Conservation (phyloP, 2,329 filamentous ascomycete genomes). For the Juglanconis juglandina region DNA sequence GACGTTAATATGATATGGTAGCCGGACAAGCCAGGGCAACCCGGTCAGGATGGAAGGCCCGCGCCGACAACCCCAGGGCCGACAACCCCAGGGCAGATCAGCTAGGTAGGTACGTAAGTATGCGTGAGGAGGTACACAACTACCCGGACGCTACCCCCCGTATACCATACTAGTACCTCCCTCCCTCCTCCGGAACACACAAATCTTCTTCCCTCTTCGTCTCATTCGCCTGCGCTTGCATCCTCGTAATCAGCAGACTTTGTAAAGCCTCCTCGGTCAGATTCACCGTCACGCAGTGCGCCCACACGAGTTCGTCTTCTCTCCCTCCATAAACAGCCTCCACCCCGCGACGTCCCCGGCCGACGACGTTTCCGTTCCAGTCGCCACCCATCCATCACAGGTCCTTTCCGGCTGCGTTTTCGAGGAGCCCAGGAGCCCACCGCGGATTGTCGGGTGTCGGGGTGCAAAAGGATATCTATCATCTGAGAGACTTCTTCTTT, state of each 20-base stretch:
- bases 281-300: conserved; percentile 6
- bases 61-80: conserved; percentile 4
- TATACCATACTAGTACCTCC: neutral
- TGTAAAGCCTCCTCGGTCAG: neutral
- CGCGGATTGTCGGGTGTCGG: no score
- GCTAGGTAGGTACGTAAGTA: no score
- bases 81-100: conserved; percentile 8
- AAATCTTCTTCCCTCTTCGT: neutral
- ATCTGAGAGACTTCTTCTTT: conserved; percentile 19
- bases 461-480: conserved; percentile 41
- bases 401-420: conserved; percentile 46
- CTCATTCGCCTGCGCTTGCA: conserved; percentile 7
- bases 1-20: no score
- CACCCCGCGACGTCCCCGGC: conserved; percentile 6
- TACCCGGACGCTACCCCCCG: no score
- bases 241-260: conserved; percentile 4
- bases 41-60: conserved; percentile 4
- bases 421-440: conserved; percentile 20
- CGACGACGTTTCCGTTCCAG: conserved; percentile 11
- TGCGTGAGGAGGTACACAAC: no score
- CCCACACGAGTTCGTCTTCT: neutral
- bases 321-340: conserved; percentile 3
- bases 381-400: neutral
- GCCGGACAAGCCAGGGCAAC: conserved; percentile 7
- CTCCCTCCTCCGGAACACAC: neutral